Evolutionary conservation across 1,284 basidiomycete genomes (phyloP), one percentile per base, ranked within the genome.

Genomic region (Microbotryum intermedium): DNA sequence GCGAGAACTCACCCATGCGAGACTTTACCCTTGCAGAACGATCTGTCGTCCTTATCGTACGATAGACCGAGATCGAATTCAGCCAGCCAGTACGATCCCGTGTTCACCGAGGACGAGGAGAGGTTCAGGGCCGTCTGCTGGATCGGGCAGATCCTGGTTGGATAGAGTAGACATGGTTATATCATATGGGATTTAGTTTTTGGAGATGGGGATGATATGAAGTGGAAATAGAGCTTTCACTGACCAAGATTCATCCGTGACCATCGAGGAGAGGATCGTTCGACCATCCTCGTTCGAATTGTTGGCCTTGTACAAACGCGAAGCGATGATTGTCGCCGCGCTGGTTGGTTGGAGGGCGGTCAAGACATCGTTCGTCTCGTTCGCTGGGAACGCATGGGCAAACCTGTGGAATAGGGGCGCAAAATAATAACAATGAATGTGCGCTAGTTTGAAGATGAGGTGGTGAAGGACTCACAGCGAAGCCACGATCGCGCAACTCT

Each of bases 61-160:
- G 34, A 16, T 4, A 39, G 34, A 39, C 34, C 34, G 34, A 39
- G 34, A 16, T 39, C 34, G 34, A 39, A 39, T 39, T 39, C 34
- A 6, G 34, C 34, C 13, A 39, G 34, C 34, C 34, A 39, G 34
- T 39, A 39, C 34, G 34, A 13, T 11, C 34, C 34, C 34, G 34
- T 39, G 34, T 39, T 39, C 34, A 39, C 34, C 10, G 34, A 10
- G 18, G 57, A 28, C 1, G 30, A 3, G 4, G 63, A 60, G 10
- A 57, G 8, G 39, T 61, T 59, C 29, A 63, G 25, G 2, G 65
- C 68, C 2, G 53, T 39, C 23, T 62, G 63, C 44, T 71, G 70
- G 47, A 57, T 62, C 0, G 67, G 46, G 60, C 68, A 69, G 16
- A 23, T 44, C 34, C 34, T 39, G 34, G 2, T 16, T 16, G 34